Percentiles rank a stretch among this genome's conserved stretches.
phyloP scores from a whole-genome alignment of 805 yeast genomes.

The Saturnispora serradocipensis region DNA sequence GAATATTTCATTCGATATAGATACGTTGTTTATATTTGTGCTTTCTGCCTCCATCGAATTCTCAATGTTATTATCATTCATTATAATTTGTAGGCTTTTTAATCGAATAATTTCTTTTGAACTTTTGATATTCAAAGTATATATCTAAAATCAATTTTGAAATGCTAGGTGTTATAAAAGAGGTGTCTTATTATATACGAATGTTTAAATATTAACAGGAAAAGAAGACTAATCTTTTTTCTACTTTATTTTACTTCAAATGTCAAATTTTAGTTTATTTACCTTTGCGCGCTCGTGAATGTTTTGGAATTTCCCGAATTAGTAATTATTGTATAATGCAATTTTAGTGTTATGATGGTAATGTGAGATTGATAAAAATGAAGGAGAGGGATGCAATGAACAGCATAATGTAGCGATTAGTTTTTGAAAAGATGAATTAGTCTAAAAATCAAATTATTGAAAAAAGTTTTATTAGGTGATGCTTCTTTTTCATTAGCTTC shows the following conservation, averaged over 20 bases:
- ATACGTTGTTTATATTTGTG: not conserved
- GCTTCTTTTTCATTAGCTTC: not conserved
- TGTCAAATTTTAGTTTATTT: not conserved
- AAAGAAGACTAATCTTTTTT: not conserved
- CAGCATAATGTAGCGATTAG: not conserved
- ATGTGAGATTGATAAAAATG: not conserved
- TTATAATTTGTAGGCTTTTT: not conserved
- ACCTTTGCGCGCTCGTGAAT: not conserved
- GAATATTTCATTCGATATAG: slow-evolving; percentile 18
- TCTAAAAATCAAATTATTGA: not conserved
- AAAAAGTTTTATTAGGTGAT: not conserved
- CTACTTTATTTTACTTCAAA: not conserved
- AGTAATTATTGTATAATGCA: not conserved
- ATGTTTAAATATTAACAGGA: not conserved
- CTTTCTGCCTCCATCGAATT: not conserved
- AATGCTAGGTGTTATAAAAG: not conserved
- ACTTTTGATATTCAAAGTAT: not conserved
- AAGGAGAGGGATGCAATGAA: not conserved
- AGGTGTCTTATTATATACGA: not conserved
- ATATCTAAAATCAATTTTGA: not conserved
- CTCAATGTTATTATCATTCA: not conserved
- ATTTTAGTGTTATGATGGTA: not conserved
- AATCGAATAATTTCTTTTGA: no score
- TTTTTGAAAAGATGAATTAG: not conserved
- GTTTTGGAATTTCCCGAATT: not conserved